Evolutionary conservation across 345 rosid species (phyloP).

Genomic region (Populus nigra): DNA sequence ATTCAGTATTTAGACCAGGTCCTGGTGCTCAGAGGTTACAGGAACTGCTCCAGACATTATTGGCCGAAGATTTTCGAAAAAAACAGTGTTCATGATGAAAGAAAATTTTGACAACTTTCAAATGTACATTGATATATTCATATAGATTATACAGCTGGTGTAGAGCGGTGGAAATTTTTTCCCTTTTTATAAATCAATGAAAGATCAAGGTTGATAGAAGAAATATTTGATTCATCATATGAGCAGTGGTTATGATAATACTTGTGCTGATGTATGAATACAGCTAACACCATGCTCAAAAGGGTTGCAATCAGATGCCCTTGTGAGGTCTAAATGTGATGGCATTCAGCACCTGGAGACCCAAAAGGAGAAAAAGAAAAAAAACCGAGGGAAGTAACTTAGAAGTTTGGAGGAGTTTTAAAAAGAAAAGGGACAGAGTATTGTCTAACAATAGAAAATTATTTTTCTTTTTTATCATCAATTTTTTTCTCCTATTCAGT

Average conservation of each 20-base stretch:
- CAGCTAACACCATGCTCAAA: background rate
- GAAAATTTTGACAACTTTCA: conserved; percentile 19
- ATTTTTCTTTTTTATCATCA: no score
- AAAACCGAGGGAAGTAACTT: no score
- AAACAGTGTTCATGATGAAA: conserved; percentile 54
- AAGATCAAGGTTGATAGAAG: conserved; percentile 1
- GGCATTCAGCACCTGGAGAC: no score
- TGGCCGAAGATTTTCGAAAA: conserved; percentile 55
- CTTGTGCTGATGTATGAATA: background rate
- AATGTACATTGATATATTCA: conserved; percentile 39
- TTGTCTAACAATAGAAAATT: no score
- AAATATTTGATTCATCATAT: background rate
- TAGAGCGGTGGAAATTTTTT: conserved; percentile 17
- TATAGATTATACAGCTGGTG: conserved; percentile 28
- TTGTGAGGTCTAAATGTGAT: background rate
- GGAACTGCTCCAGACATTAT: conserved; percentile 46
- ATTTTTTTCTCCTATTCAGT: no score
- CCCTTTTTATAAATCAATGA: conserved; percentile 12
- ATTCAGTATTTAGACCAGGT: conserved; percentile 65
- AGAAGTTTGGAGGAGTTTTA: no score
- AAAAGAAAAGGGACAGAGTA: no score
- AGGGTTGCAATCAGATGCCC: background rate
- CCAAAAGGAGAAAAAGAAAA: no score
- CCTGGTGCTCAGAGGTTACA: conserved; percentile 70
- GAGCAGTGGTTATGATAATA: background rate